Percentiles rank a stretch among this genome's conserved stretches.
Evolutionary conservation across 2,329 filamentous ascomycete genomes (phyloP).

Genomic region (Fusarium albosuccineum): DNA sequence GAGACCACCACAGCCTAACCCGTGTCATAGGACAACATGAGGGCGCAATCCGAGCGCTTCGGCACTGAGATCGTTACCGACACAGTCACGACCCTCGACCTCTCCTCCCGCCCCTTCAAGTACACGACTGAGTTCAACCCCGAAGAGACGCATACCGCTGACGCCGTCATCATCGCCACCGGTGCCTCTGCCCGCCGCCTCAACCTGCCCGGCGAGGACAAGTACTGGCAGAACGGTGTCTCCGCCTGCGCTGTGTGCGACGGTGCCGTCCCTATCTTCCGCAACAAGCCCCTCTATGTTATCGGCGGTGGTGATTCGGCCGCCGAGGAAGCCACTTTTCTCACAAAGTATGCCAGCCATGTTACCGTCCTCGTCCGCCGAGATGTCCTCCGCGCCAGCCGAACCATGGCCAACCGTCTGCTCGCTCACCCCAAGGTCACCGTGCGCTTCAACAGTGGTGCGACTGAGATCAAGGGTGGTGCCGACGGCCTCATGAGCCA

Average conservation of each 20-base stretch:
- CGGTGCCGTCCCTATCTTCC: slow-evolving; percentile 96
- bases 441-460: slow-evolving; percentile 86
- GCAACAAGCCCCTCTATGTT: slow-evolving; percentile 94
- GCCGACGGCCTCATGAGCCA: slow-evolving; percentile 89
- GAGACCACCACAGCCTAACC: slow-evolving; percentile 12
- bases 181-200: slow-evolving; percentile 92
- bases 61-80: slow-evolving; percentile 94
- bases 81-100: slow-evolving; percentile 89
- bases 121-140: slow-evolving; percentile 93
- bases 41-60: slow-evolving; percentile 88
- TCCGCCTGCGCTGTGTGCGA: slow-evolving; percentile 98
- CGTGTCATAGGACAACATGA: slow-evolving; percentile 81
- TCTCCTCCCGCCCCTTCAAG: slow-evolving; percentile 87
- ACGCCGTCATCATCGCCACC: slow-evolving; percentile 93
- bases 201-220: slow-evolving; percentile 87
- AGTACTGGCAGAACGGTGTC: slow-evolving; percentile 97
- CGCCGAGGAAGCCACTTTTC: slow-evolving; percentile 95
- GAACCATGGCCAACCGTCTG: slow-evolving; percentile 91
- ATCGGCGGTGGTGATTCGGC: slow-evolving; percentile 98
- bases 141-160: slow-evolving; percentile 86
- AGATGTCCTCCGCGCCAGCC: slow-evolving; percentile 87
- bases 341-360: slow-evolving; percentile 97
- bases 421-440: slow-evolving; percentile 89
- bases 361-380: slow-evolving; percentile 93
- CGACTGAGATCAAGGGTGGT: slow-evolving; percentile 86